Evolutionary conservation across 2,329 filamentous ascomycete species (phyloP), one percentile per base, ranked within the genome.

Genomic region (Aaosphaeria pasadenensis): DNA sequence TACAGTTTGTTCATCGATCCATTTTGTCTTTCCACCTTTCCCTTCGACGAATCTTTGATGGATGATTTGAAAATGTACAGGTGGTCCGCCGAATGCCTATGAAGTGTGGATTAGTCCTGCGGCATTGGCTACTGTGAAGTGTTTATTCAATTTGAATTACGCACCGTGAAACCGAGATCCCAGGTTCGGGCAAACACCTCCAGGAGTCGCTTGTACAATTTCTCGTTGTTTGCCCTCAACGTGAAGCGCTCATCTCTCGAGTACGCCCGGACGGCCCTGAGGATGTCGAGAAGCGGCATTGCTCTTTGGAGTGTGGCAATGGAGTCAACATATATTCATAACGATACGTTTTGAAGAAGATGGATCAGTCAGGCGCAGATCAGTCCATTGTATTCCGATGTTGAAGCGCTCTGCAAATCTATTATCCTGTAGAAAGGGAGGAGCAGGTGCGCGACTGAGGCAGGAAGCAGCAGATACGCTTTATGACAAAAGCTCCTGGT

Each of bases 1-100:
- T 64, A 85, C 83, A 48, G 83, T 78, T 57, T 87, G 82, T 46
- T 89, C 84, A 63, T 88, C 83, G 29, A 89, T 77, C 86, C 86
- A 89, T 59, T 73, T 65, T 36, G 77, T 64, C 48, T 78, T 78
- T 41, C 80, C 78, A 2, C 65, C 66, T 11, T 4, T 50, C 1
- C 71, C 70, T 0, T 74, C 44, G 0, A 88, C 83, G 57, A 87
- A 89, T 39, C 79, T 76, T 35, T 77, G 71, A 55, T 85, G 77
- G 46, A 87, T 75, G 48, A 87, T 87, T 57, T 84, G 80, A 58
- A 88, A 88, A 66, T 88, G 85, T 6, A 88, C 84, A 0, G 84
- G 79, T 3, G 85, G 85, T 0, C 85, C 85, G 1, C 84, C 85
- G 62, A 87, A 87, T 0, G 81, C 69, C 7, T 24, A 24, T 24